phyloP scores from a whole-genome alignment of 1,284 basidiomycete genomes.

The Heterobasidion occidentale region DNA sequence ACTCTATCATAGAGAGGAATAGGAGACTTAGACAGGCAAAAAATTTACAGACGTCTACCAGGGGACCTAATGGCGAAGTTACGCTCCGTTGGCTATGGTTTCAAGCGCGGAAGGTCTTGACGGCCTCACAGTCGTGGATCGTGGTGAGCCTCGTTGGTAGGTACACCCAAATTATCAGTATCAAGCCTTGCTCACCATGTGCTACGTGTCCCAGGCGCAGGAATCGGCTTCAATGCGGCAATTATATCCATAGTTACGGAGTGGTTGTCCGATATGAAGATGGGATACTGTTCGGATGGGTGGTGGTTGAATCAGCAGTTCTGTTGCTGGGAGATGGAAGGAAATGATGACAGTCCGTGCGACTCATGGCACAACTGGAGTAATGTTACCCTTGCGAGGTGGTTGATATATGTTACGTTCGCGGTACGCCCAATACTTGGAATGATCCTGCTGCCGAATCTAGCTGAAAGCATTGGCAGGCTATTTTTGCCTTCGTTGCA shows the following conservation, averaged over 20 bases:
- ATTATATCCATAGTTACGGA: constrained; percentile 95
- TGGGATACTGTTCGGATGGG: constrained; percentile 92
- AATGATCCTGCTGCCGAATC: not conserved
- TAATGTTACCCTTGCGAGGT: constrained; percentile 63
- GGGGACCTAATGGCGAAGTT: constrained; percentile 42
- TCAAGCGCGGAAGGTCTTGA: constrained; percentile 41
- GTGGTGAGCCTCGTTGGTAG: constrained; percentile 81
- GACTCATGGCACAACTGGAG: constrained; percentile 95
- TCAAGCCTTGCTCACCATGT: not conserved
- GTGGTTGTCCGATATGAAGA: constrained; percentile 97
- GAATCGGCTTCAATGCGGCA: constrained; percentile 91
- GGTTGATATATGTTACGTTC: constrained; percentile 83
- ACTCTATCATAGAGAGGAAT: constrained; percentile 83
- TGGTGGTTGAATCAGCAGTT: constrained; percentile 99
- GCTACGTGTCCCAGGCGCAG: constrained; percentile 50
- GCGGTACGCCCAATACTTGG: constrained; percentile 52
- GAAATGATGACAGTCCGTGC: constrained; percentile 75
- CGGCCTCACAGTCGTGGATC: constrained; percentile 59
- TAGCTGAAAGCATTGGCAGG: constrained; percentile 31
- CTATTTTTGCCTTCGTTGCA: constrained; percentile 73
- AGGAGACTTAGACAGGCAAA: constrained; percentile 56
- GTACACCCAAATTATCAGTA: constrained; percentile 20
- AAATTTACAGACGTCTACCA: constrained; percentile 38
- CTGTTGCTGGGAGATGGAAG: constrained; percentile 95
- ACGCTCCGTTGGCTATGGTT: constrained; percentile 58